A percentile compares a stretch with the other conserved stretches of the same genome.
phyloP scores from a whole-genome alignment of 305 asterid genomes.

The Fraxinus xanthoxyloides region DNA sequence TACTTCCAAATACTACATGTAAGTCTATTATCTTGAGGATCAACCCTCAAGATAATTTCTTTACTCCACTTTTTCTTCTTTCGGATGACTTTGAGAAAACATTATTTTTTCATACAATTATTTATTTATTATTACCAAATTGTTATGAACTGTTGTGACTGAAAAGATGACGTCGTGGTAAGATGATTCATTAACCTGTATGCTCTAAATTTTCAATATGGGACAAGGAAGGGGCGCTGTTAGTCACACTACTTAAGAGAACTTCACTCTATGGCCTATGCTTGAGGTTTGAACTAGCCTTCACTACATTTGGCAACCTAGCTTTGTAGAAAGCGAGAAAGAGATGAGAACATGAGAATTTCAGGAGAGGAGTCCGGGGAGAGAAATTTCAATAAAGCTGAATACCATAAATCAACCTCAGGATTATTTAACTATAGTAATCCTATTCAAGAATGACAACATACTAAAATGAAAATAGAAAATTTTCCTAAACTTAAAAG shows the following conservation, averaged over 20 bases:
- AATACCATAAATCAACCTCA: background rate
- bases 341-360: background rate
- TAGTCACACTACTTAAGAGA: background rate
- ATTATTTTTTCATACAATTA: background rate
- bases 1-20: background rate
- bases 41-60: background rate
- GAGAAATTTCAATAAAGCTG: background rate
- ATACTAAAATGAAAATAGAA: background rate
- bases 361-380: background rate
- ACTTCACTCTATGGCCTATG: background rate
- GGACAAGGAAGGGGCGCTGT: background rate
- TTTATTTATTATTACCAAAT: background rate
- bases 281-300: background rate
- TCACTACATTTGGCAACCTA: background rate
- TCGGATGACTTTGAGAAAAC: background rate
- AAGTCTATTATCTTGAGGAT: background rate
- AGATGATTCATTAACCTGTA: background rate
- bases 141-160: background rate
- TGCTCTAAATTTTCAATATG: background rate
- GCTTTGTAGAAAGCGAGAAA: background rate
- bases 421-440: background rate
- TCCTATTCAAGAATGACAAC: background rate
- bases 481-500: background rate
- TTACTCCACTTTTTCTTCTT: background rate
- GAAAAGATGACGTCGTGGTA: background rate